Evolutionary conservation across 2,329 filamentous ascomycete species (phyloP).

Genomic region (Cladosporium sp.): DNA sequence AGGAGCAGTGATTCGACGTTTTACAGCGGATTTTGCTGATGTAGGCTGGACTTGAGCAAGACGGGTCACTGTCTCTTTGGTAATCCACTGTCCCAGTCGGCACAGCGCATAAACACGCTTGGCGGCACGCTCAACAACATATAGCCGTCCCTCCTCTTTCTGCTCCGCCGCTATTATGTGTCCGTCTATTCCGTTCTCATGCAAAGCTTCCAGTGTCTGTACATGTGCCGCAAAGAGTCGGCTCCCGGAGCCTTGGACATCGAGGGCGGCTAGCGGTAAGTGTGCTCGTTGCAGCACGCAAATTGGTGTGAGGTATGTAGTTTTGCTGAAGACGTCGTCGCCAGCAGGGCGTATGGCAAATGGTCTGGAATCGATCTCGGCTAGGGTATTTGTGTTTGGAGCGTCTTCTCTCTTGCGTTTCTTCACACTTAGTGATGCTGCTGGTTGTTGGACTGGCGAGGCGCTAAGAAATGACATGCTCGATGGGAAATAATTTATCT

Average conservation of each 20-base stretch:
- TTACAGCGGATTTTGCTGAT: constrained; percentile 34
- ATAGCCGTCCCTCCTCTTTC: constrained; percentile 57
- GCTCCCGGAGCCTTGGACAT: constrained; percentile 55
- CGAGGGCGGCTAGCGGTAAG: constrained; percentile 63
- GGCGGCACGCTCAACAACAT: constrained; percentile 67
- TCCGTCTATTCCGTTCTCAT: constrained; percentile 47
- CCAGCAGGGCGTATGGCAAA: constrained; percentile 32
- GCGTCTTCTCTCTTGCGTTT: constrained; percentile 26
- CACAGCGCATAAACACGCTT: constrained; percentile 67
- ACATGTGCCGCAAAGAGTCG: constrained; percentile 64
- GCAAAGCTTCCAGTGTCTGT: constrained; percentile 63
- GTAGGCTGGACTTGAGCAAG: constrained; percentile 43
- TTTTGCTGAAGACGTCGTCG: constrained; percentile 30
- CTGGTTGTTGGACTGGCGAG: constrained; percentile 13
- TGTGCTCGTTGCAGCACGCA: constrained; percentile 60
- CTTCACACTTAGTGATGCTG: constrained; percentile 13
- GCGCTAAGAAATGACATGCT: constrained; percentile 21
- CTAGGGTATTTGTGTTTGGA: not conserved
- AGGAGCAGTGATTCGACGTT: constrained; percentile 32
- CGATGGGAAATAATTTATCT: not conserved
- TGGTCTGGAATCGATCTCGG: constrained; percentile 30
- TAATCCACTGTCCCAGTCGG: constrained; percentile 67
- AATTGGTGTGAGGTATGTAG: constrained; percentile 35
- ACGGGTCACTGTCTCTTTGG: constrained; percentile 56
- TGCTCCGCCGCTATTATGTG: constrained; percentile 64